These are phyloP conservation scores for Actinomortierella wolfii DNA, from an alignment of 371 early-diverging fungal species.

Conservation along the genomic window DNA sequence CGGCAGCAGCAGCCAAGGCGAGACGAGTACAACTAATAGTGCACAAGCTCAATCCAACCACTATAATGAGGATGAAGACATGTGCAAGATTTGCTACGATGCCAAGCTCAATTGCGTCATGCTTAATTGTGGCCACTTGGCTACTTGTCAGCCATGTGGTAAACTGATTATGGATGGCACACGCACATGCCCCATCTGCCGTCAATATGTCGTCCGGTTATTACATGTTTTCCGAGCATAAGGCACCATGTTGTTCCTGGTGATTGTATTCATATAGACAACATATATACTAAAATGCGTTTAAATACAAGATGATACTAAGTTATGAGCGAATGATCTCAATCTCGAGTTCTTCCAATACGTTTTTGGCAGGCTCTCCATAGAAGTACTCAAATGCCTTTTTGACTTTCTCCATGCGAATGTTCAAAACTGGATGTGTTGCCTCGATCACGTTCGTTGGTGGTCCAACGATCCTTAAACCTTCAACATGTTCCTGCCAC, in stretches of 20 bases:
- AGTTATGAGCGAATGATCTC: slow-evolving; percentile 20
- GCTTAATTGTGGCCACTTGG: slow-evolving; percentile 37
- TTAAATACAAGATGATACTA: too few species aligned
- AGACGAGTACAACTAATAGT: too few species aligned
- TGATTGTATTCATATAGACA: not conserved
- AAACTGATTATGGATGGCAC: slow-evolving; percentile 25
- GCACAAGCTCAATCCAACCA: not conserved
- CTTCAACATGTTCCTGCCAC: slow-evolving; percentile 46
- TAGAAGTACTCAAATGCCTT: slow-evolving; percentile 35
- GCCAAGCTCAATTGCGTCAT: slow-evolving; percentile 38
- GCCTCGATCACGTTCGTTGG: slow-evolving; percentile 59
- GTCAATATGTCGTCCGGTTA: slow-evolving; percentile 27
- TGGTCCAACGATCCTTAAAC: slow-evolving; percentile 54
- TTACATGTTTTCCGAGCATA: slow-evolving; percentile 35
- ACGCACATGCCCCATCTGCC: slow-evolving; percentile 34
- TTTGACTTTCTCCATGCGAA: slow-evolving; percentile 35
- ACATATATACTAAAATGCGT: too few species aligned
- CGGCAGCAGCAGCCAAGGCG: too few species aligned
- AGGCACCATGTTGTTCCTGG: not conserved
- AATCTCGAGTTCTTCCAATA: slow-evolving; percentile 41
- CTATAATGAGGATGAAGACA: slow-evolving; percentile 14
- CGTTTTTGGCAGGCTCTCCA: slow-evolving; percentile 30
- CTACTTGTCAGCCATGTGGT: slow-evolving; percentile 32
- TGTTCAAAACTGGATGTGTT: slow-evolving; percentile 46
- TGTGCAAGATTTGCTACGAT: slow-evolving; percentile 40